Evolutionary conservation across 2,329 filamentous ascomycete species (phyloP), one percentile per base, ranked within the genome.

Genomic region (Colletotrichum camelliae): DNA sequence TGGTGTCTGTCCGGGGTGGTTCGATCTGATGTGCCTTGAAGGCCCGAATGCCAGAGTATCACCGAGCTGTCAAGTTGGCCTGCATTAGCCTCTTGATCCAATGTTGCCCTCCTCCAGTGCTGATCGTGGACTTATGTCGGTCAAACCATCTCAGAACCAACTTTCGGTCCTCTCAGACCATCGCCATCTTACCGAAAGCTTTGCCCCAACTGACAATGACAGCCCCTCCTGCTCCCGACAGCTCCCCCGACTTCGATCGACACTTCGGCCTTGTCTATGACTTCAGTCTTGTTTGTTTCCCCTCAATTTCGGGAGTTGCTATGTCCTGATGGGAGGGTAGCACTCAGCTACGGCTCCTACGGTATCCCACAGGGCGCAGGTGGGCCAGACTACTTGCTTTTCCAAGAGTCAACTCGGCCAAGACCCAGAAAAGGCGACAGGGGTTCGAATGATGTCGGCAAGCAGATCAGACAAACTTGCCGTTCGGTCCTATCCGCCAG

Each of bases 31-130:
- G 73, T 75, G 70, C 65, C 64, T 74, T 24, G 70, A 76, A 74
- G 74, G 74, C 74, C 74, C 74, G 74, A 76, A 74, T 76, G 37
- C 65, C 12, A 58, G 65, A 69, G 74, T 76, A 69, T 69, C 64
- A 76, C 74, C 65, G 74, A 76, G 70, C 64, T 69, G 65, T 76
- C 58, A 74, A 74, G 58, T 31, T 31, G 70, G 48, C 43, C 64
- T 67, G 74, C 74, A 76, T 74, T 68, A 74, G 74, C 55, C 24
- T 29, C n/a, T 31, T 67, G 65, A 73, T 35, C 58, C 18, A 69
- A 60, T 29, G 61, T 52, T 35, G 31, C 48, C 43, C 64, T 62
- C 70, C 48, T 61, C 15, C 48, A 21, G 58, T 55, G 39, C 39
- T 64, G 64, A 39, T 15, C 27, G 29, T 64, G 70, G 70, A 33